phyloP scores from a whole-genome alignment of 2,329 filamentous ascomycete species.

The Aspergillus neoniger region DNA sequence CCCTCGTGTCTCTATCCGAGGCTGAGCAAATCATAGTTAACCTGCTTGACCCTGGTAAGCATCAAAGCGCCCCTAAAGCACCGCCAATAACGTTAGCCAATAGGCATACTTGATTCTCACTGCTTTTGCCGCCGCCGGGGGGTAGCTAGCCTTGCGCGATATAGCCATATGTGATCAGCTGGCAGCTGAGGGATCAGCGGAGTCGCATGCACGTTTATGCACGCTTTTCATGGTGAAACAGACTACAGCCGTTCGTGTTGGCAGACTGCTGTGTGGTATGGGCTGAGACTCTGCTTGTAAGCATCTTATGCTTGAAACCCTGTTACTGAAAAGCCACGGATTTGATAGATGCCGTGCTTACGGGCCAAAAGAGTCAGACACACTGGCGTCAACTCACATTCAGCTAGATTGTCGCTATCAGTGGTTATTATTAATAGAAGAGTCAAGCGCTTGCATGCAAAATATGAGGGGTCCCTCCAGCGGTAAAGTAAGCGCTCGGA shows the following conservation, averaged over 20 bases:
- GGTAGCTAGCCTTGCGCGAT: background rate
- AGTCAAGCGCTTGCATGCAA: background rate
- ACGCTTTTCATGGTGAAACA: background rate
- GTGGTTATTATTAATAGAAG: constrained; percentile 2
- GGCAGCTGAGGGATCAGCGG: background rate
- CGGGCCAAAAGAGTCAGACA: background rate
- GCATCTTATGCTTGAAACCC: background rate
- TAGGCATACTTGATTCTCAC: background rate
- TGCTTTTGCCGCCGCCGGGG: background rate
- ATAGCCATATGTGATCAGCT: background rate
- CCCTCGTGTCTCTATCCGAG: constrained; percentile 8
- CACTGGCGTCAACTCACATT: too few relatives aligned
- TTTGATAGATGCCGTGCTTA: background rate
- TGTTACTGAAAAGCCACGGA: background rate
- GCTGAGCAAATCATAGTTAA: constrained; percentile 7
- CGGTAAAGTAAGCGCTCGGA: background rate
- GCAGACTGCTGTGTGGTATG: background rate
- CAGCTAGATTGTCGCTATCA: background rate
- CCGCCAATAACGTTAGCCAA: background rate
- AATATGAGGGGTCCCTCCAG: background rate
- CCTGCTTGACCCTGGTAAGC: background rate
- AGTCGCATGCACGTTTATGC: background rate
- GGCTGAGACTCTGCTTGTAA: background rate
- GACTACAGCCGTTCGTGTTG: background rate
- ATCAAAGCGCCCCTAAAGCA: background rate